Evolutionary conservation across 1,284 basidiomycete species (phyloP), one percentile per base, ranked within the genome.

Genomic region (Neotropicomus parvogracilis): DNA sequence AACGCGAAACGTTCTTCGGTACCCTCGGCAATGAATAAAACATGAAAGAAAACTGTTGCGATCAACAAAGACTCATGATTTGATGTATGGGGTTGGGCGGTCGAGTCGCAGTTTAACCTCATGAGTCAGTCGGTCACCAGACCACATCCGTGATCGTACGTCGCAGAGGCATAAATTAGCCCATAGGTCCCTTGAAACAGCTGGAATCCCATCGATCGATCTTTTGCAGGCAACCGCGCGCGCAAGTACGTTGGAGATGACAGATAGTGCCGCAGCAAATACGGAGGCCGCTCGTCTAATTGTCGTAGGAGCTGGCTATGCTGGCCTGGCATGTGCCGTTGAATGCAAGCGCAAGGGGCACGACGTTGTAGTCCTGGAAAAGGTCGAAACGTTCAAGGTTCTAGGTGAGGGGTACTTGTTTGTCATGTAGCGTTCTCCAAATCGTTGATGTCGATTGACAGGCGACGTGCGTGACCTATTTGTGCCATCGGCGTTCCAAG

Each of bases 261-360:
- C 38, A 2, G 38, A 39, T 12, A 14, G 8, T 21, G 27, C 32
- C 28, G 27, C 14, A 21, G n/a, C 32, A 24, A 24, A 24, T 28
- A 41, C 42, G 10, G 19, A 55, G 4, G 49, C 29, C 5, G 46
- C 58, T 37, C 49, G 45, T 19, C 48, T 59, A 8, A 51, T 65
- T 20, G 34, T 63, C 24, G 56, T 66, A 4, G 65, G 65, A 13
- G 65, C 59, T 16, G 64, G 65, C 11, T 65, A 61, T 43, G 65
- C 57, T 9, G 65, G 65, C 7, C 51, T 69, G 2, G 59, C 58
- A 2, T 65, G 65, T 39, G 65, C 65, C 10, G 60, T 69, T 26
- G 65, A 62, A 48, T 63, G 55, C 12, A 56, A 57, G 17, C 52
- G 57, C 14, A 65, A 66, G 43, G 62, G 61, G 3, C 59, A 59